Evolutionary conservation across 2,329 filamentous ascomycete species (phyloP).

Genomic region (Dactylellina leptospora): DNA sequence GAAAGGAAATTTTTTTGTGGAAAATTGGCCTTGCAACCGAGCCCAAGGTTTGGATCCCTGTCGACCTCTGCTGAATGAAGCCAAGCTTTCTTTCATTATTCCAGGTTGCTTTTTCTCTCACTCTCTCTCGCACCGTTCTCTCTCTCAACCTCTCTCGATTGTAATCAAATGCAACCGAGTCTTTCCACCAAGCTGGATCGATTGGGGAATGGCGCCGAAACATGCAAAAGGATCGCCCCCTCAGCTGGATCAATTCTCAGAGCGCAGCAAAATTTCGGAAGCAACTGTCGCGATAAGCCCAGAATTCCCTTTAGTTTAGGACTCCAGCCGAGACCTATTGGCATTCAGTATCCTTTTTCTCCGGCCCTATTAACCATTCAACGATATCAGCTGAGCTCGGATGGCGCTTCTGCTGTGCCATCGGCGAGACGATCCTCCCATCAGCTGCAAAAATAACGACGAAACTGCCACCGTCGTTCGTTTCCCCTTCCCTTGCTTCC

Average conservation of each 20-base stretch:
- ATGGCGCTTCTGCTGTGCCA: conserved; percentile 21
- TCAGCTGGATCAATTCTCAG: conserved; percentile 38
- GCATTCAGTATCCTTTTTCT: conserved; percentile 44
- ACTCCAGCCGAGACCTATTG: conserved; percentile 41
- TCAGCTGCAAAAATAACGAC: conserved; percentile 17
- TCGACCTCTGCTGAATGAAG: conserved; percentile 46
- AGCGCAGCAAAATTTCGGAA: conserved; percentile 49
- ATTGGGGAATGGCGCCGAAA: conserved; percentile 43
- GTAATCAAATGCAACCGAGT: conserved; percentile 48
- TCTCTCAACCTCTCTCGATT: conserved; percentile 41
- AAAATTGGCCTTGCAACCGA: conserved; percentile 53
- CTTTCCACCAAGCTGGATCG: conserved; percentile 35
- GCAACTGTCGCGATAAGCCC: conserved; percentile 44
- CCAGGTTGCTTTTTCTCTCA: conserved; percentile 45
- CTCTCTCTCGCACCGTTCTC: conserved; percentile 29
- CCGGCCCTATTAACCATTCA: conserved; percentile 14
- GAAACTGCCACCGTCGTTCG: conserved; percentile 43
- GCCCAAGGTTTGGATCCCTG: conserved; percentile 53
- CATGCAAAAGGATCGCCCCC: conserved; percentile 34
- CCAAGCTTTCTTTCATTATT: conserved; percentile 34
- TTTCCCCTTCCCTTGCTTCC: neutral
- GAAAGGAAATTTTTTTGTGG: conserved; percentile 43
- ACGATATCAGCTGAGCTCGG: conserved; percentile 52
- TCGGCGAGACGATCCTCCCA: conserved; percentile 13
- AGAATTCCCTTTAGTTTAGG: conserved; percentile 31